Base-by-base conservation (phyloP, 2,329 filamentous ascomycete genomes). In the Trichophyton equinum region DNA sequence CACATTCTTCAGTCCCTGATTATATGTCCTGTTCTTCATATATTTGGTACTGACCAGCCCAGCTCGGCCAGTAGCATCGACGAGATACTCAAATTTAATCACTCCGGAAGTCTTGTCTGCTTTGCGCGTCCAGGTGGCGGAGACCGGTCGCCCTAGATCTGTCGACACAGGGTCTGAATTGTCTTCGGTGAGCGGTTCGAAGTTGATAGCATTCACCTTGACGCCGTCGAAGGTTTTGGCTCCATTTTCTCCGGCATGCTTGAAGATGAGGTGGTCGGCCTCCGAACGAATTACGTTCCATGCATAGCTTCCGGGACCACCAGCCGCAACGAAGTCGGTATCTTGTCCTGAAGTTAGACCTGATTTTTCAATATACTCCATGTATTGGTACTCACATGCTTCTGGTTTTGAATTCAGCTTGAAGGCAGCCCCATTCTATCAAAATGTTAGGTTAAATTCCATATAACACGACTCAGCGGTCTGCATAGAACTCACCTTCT, bases 201-300 rank as follows among this genome's bases (percentile, higher is more conserved):
- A 61, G 11, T 51, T 11, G 33, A 62, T 62, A 60, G 71, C 72
- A 36, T 72, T 71, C 33, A 77, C 72, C 58, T 74, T 74, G 58
- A 71, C 71, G 11, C 68, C 72, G 33, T 79, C 74, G 60, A 78
- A 78, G 6, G 66, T 70, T 36, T 74, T 67, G 13, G 75, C 77
- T 2, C 77, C 76, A 59, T 70, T 68, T 7, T 68, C 62, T 0
- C 59, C 71, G 0, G 78, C 78, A 60, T 79, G 75, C 27, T 70
- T 61, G 64, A 79, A 78, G 5, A 79, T 67, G 4, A 80, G 49
- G 3, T 79, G 65, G 62, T 80, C 77, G 0, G 72, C 66, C 63
- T 80, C 77, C 20, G 77, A 78, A 5, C 78, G 76, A 7, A 79
- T 64, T 1, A 79, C 70, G 60, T 79, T 79, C 76, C 76, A 79